phyloP scores from a whole-genome alignment of 2,329 filamentous ascomycete genomes.

The Pseudopithomyces chartarum region DNA sequence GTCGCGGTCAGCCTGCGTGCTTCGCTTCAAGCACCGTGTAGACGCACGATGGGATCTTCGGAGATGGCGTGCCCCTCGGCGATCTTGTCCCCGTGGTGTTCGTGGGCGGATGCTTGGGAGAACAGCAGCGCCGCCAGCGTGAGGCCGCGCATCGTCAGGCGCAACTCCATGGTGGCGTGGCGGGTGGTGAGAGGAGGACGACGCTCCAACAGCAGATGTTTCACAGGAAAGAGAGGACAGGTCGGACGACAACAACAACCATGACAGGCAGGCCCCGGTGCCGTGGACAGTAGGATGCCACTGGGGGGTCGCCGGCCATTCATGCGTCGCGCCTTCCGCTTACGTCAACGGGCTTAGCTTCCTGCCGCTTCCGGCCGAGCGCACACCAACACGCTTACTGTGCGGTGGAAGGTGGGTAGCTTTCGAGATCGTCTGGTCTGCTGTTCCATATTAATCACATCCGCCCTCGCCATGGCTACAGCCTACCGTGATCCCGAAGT shows the following conservation, averaged over 20 bases:
- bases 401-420: too few species aligned
- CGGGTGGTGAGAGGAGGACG: slow-evolving; percentile 11
- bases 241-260: neutral
- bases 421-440: too few species aligned
- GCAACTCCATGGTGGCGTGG: slow-evolving; percentile 18
- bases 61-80: slow-evolving; percentile 45
- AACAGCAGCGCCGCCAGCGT: slow-evolving; percentile 27
- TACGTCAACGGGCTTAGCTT: slow-evolving; percentile 32
- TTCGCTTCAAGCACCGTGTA: neutral
- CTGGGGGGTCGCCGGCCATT: slow-evolving; percentile 11
- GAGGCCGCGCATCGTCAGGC: slow-evolving; percentile 13
- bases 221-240: slow-evolving; percentile 9
- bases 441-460: too few species aligned
- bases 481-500: slow-evolving; percentile 27
- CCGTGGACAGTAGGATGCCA: neutral
- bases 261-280: neutral
- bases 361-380: slow-evolving; percentile 7
- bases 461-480: slow-evolving; percentile 28
- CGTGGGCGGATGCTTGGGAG: slow-evolving; percentile 46
- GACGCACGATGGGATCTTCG: slow-evolving; percentile 42
- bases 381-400: slow-evolving; percentile 3
- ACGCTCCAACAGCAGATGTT: slow-evolving; percentile 26
- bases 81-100: slow-evolving; percentile 48
- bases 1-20: neutral
- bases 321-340: slow-evolving; percentile 31